These are phyloP conservation scores for Rutidosis leptorrhynchoides DNA, from an alignment of 129 eudicot species.

Conservation along the genomic window DNA sequence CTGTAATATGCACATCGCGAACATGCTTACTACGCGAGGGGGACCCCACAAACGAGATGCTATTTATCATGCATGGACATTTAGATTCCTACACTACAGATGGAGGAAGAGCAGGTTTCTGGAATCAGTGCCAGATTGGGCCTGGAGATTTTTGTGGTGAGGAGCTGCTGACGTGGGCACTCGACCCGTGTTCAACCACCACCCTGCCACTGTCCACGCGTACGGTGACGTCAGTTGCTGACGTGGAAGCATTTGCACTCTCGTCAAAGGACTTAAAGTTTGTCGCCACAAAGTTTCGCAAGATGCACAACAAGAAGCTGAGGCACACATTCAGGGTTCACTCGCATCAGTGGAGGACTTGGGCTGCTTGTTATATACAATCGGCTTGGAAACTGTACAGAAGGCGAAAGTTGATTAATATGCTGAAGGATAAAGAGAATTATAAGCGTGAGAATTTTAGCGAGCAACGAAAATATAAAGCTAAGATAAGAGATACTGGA, in stretches of 20 bases:
- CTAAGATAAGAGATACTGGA: constrained; percentile 30
- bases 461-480: constrained; percentile 19
- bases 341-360: constrained; percentile 88
- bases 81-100: constrained; percentile 72
- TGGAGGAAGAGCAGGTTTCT: constrained; percentile 63
- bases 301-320: constrained; percentile 63
- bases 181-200: constrained; percentile 52
- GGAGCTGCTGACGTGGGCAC: constrained; percentile 72
- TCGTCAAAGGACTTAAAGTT: constrained; percentile 57
- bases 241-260: constrained; percentile 79
- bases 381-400: constrained; percentile 63
- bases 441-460: constrained; percentile 16
- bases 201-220: constrained; percentile 73
- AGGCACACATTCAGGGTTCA: constrained; percentile 63
- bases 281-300: constrained; percentile 58
- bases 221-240: constrained; percentile 51
- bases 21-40: constrained; percentile 70
- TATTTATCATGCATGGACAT: constrained; percentile 63
- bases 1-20: constrained; percentile 46
- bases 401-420: constrained; percentile 39
- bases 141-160: constrained; percentile 86
- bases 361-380: constrained; percentile 88
- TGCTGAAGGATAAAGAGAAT: constrained; percentile 43
- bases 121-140: constrained; percentile 54
- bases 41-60: constrained; percentile 65